Base-by-base conservation (phyloP, 176 grass and related monocot genomes). In the Triticum turgidum region DNA sequence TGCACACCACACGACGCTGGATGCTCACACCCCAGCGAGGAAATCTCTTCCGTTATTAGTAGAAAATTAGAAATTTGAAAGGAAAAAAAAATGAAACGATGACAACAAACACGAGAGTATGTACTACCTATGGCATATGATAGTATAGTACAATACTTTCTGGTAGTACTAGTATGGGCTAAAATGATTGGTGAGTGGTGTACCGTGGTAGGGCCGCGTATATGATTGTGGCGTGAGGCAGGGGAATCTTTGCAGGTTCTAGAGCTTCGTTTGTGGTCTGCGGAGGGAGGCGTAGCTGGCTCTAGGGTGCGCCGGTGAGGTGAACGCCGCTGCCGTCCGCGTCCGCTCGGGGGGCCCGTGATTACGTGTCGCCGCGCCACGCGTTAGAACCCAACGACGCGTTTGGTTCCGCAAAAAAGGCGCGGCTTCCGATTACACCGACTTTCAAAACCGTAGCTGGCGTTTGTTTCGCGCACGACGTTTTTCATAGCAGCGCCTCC, bases 161-260 rank as follows among this genome's bases (percentile, higher is more conserved):
- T 38, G 37, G 37, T 38, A 1, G 37, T 47, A 11, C 11, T 41
- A 3, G 42, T 82, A 89, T 86, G 88, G 64, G 78, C 83, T 42
- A 47, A 38, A 89, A 52, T 24, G 64, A 63, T 73, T 61, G 22
- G 44, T 77, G 72, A 18, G 6, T 68, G 42, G 71, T 6, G 15
- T 4, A 9, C 41, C 73, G 7, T 76, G 73, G 73, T 76, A 76
- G 72, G 72, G 5, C 47, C 37, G 49, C 29, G 21, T 6, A 45
- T 15, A 30, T 65, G 14, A 35, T 14, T 10, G 65, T 79, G 61
- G 61, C 63, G 72, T 21, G 21, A 68, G 65, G 37, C 41, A 24
- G 22, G n/a, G 30, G 59, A 75, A 84, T 87, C 89, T 74, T 73
- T n/a, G 85, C 76, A 76, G 85, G 44, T 84, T 91, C 89, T 51